Conservation (phyloP, 768 basidiomycete genomes). For the Mycena kentingensis region DNA sequence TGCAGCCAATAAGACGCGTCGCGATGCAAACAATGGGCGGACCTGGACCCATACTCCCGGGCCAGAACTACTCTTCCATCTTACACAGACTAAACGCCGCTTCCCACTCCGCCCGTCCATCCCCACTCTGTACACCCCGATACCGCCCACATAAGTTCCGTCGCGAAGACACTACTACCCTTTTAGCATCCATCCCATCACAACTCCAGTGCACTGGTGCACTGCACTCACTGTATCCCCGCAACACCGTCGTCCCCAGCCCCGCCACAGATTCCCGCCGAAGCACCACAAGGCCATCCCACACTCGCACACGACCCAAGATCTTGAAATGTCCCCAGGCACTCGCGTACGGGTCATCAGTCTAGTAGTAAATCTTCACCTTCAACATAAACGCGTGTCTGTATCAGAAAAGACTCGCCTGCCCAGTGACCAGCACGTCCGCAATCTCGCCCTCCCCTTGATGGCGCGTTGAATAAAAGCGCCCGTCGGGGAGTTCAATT, state of each 20-base stretch:
- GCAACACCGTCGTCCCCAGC: conserved; percentile 42
- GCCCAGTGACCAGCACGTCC: conserved; percentile 57
- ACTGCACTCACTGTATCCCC: conserved; percentile 47
- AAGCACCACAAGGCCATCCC: conserved; percentile 61
- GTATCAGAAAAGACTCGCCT: conserved; percentile 44
- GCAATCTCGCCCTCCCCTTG: conserved; percentile 29
- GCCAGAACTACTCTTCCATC: conserved; percentile 26
- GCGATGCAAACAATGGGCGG: conserved; percentile 7
- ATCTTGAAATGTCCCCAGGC: conserved; percentile 62
- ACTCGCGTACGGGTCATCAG: conserved; percentile 44
- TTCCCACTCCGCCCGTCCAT: conserved; percentile 46
- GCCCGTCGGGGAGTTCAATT: conserved; percentile 43
- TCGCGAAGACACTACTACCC: conserved; percentile 45
- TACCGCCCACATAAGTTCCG: conserved; percentile 56
- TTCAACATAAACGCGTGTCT: not conserved
- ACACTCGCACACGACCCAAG: conserved; percentile 57
- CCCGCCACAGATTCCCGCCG: conserved; percentile 51
- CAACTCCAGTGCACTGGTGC: too few relatives aligned
- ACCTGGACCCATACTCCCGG: conserved; percentile 6
- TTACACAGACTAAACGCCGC: conserved; percentile 55
- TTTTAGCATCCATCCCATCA: not conserved
- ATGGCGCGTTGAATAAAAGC: conserved; percentile 42
- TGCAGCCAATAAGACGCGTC: conserved; percentile 9
- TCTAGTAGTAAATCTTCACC: conserved; percentile 33
- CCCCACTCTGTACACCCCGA: conserved; percentile 35